phyloP scores from a whole-genome alignment of 805 yeast species.

The Spathaspora sp. region DNA sequence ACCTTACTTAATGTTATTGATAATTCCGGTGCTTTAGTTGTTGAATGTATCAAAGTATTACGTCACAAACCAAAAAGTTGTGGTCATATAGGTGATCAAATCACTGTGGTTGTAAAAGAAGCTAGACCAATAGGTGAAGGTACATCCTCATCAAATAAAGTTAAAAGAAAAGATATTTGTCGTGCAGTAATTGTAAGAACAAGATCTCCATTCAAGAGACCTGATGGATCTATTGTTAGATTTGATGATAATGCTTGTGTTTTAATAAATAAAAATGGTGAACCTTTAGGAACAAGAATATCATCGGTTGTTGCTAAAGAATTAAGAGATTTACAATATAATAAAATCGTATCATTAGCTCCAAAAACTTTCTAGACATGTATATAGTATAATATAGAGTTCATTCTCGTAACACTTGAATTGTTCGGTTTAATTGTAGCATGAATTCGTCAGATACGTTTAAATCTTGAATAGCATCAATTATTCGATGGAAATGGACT shows the following conservation, averaged over 20 bases:
- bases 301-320: conserved; percentile 89
- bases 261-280: conserved; percentile 84
- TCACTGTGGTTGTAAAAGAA: conserved; percentile 90
- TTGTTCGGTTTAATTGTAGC: conserved; percentile 1
- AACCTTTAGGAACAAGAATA: conserved; percentile 93
- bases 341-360: conserved; percentile 86
- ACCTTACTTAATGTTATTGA: conserved; percentile 87
- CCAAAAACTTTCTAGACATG: conserved; percentile 49
- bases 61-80: conserved; percentile 82
- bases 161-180: conserved; percentile 91
- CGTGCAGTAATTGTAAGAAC: conserved; percentile 96
- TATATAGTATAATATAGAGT: not conserved
- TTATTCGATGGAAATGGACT: not conserved
- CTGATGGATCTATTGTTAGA: conserved; percentile 81
- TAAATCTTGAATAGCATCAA: not conserved
- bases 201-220: conserved; percentile 69
- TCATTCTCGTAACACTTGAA: conserved; percentile 1
- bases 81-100: conserved; percentile 86
- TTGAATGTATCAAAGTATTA: conserved; percentile 92
- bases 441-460: not conserved
- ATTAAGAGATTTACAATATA: conserved; percentile 74
- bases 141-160: conserved; percentile 70
- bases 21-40: conserved; percentile 92
- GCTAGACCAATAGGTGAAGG: conserved; percentile 80
- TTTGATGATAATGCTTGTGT: conserved; percentile 98